Evolutionary conservation across 1,284 basidiomycete species (phyloP).

Genomic region (Inonotus hispidus): DNA sequence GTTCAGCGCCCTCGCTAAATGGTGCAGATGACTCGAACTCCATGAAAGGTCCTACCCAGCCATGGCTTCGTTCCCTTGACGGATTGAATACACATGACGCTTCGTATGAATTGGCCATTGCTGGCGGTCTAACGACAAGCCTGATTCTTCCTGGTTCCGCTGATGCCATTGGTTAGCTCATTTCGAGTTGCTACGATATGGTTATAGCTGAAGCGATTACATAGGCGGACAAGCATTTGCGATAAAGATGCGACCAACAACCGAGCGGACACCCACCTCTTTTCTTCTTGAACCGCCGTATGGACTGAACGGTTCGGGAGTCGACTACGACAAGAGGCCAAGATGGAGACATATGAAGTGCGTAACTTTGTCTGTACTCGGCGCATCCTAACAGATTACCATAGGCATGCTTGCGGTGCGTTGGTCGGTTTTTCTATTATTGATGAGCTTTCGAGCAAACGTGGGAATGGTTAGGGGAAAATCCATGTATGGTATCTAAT

Average conservation of each 20-base stretch:
- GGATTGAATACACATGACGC: slow-evolving; percentile 37
- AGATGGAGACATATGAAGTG: slow-evolving; percentile 26
- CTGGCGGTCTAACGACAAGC: slow-evolving; percentile 37
- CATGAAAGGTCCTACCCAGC: slow-evolving; percentile 26
- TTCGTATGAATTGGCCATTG: slow-evolving; percentile 27
- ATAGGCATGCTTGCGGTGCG: slow-evolving; percentile 19
- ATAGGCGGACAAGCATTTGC: slow-evolving; percentile 34
- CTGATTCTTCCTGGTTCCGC: slow-evolving; percentile 38
- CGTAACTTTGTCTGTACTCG: slow-evolving; percentile 1
- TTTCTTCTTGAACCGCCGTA: slow-evolving; percentile 29
- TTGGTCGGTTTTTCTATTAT: not conserved
- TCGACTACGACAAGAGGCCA: slow-evolving; percentile 17
- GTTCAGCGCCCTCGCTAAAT: slow-evolving; percentile 30
- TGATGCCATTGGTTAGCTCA: slow-evolving; percentile 30
- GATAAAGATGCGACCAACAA: slow-evolving; percentile 33
- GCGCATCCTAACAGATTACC: not conserved
- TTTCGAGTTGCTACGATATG: slow-evolving; percentile 6
- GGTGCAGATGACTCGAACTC: slow-evolving; percentile 31
- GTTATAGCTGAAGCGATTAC: not conserved
- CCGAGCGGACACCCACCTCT: slow-evolving; percentile 26
- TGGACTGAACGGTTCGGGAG: slow-evolving; percentile 17
- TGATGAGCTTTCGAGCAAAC: not conserved
- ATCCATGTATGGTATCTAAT: slow-evolving; percentile 19
- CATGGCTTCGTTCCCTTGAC: slow-evolving; percentile 36
- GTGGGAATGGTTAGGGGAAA: slow-evolving; percentile 18